Evolutionary conservation across 139 green algal genomes (phyloP).

Genomic region (Chlorella vulgaris): DNA sequence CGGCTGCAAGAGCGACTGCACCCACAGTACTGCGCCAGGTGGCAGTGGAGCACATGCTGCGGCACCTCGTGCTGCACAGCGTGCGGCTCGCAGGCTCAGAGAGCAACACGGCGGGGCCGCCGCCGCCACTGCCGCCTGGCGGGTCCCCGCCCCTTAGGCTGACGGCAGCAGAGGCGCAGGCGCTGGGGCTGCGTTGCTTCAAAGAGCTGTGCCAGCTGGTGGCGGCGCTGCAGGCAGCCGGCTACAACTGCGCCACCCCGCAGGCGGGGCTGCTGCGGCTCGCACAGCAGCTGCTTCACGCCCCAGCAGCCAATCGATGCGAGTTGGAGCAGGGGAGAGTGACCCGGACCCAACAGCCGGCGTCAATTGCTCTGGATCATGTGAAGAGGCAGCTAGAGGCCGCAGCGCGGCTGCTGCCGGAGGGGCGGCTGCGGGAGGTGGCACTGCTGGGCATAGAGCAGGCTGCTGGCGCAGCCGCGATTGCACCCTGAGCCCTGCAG

Average conservation of each 20-base stretch:
- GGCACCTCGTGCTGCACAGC: slow-evolving; percentile 9
- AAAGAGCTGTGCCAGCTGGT: slow-evolving; percentile 19
- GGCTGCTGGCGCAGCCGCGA: not conserved
- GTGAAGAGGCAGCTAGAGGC: slow-evolving; percentile 11
- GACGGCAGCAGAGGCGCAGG: not conserved
- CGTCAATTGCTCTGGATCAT: not conserved
- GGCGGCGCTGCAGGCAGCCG: slow-evolving; percentile 2
- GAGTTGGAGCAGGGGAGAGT: not conserved
- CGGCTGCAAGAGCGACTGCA: not conserved
- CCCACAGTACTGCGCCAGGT: not conserved
- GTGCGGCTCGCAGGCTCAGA: too few relatives aligned
- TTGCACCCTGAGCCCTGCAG: not conserved
- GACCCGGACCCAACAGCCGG: not conserved
- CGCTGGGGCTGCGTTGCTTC: slow-evolving; percentile 18
- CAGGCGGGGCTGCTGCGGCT: slow-evolving; percentile 26
- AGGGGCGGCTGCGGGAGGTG: not conserved
- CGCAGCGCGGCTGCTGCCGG: not conserved
- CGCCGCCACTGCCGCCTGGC: not conserved
- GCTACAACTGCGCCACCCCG: slow-evolving; percentile 3
- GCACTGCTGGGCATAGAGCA: slow-evolving; percentile 1
- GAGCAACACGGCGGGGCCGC: not conserved
- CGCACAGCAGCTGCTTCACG: not conserved
- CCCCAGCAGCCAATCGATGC: not conserved
- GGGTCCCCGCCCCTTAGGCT: not conserved
- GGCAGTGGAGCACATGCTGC: slow-evolving; percentile 1